Conservation (phyloP, 352 stramenopile species). For the Paralagenidium karlingii region DNA sequence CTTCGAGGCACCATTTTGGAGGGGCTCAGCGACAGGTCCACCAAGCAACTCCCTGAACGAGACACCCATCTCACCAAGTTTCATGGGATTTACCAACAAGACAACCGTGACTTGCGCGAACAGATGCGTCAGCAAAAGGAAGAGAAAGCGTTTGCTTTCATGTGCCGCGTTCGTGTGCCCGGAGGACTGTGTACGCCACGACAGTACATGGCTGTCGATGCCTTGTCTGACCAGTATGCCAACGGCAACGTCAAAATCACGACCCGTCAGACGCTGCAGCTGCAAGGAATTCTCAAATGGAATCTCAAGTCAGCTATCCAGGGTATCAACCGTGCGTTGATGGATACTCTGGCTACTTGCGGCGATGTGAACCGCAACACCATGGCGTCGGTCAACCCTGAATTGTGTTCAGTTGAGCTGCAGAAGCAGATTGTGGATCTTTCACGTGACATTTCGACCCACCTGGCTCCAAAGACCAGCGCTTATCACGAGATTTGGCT, state of each 20-base stretch:
- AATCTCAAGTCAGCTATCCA: slow-evolving; percentile 94
- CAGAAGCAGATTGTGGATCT: slow-evolving; percentile 76
- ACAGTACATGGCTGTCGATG: slow-evolving; percentile 91
- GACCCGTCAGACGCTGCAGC: slow-evolving; percentile 94
- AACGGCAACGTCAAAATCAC: slow-evolving; percentile 94
- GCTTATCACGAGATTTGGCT: slow-evolving; percentile 97
- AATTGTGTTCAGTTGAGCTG: slow-evolving; percentile 80
- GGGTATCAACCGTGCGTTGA: slow-evolving; percentile 83
- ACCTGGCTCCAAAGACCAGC: slow-evolving; percentile 89
- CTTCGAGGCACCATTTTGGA: slow-evolving; percentile 53
- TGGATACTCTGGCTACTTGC: slow-evolving; percentile 93
- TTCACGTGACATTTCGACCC: slow-evolving; percentile 85
- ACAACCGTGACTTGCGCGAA: slow-evolving; percentile 84
- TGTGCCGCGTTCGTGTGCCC: slow-evolving; percentile 95
- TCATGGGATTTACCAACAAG: slow-evolving; percentile 97
- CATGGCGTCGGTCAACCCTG: slow-evolving; percentile 85
- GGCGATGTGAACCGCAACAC: slow-evolving; percentile 97
- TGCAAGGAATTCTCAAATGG: slow-evolving; percentile 95
- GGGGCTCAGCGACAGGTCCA: slow-evolving; percentile 56
- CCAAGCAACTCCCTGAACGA: slow-evolving; percentile 49
- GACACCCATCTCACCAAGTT: slow-evolving; percentile 90
- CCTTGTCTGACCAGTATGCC: slow-evolving; percentile 87
- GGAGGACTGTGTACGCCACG: slow-evolving; percentile 88
- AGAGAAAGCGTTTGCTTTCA: slow-evolving; percentile 93
- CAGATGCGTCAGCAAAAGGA: slow-evolving; percentile 68